These are phyloP conservation scores for Corrigiola litoralis DNA, from an alignment of 179 eudicot genomes.

Conservation along the genomic window DNA sequence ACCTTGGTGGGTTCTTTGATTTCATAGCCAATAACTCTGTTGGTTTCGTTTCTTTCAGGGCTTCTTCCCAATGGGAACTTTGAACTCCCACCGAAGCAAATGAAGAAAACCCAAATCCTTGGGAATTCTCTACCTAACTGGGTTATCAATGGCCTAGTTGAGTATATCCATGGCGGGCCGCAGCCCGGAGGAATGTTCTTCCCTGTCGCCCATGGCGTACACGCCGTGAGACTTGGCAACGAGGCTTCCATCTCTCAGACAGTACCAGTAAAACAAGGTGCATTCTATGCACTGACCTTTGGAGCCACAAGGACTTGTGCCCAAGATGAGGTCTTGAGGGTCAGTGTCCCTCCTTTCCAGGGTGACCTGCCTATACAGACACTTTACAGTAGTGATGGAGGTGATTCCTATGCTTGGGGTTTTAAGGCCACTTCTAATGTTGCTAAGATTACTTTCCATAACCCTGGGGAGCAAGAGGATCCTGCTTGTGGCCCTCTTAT, in stretches of 20 bases:
- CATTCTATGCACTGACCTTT: constrained; percentile 65
- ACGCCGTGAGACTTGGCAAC: constrained; percentile 85
- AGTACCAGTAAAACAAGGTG: constrained; percentile 53
- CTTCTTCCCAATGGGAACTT: constrained; percentile 84
- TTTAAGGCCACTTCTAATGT: constrained; percentile 48
- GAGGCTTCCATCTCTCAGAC: constrained; percentile 70
- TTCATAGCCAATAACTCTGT: neutral
- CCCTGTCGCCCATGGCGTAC: constrained; percentile 69
- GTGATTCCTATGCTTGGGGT: constrained; percentile 76
- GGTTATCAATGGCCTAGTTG: constrained; percentile 68
- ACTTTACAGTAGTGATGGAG: constrained; percentile 67
- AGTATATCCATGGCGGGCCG: constrained; percentile 79
- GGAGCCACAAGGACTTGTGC: constrained; percentile 90
- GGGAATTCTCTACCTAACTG: constrained; percentile 74
- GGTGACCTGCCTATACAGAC: constrained; percentile 88
- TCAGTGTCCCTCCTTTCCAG: constrained; percentile 55
- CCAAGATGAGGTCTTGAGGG: constrained; percentile 76
- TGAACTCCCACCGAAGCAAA: constrained; percentile 55
- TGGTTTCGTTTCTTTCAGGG: constrained; percentile 32
- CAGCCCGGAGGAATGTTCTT: constrained; percentile 92
- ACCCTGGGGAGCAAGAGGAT: constrained; percentile 84
- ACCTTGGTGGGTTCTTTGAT: too few relatives aligned
- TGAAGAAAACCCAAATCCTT: constrained; percentile 54
- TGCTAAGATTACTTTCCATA: constrained; percentile 53
- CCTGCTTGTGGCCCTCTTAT: constrained; percentile 88